Conservation (phyloP, 768 basidiomycete species). For the Tulasnella sp. region DNA sequence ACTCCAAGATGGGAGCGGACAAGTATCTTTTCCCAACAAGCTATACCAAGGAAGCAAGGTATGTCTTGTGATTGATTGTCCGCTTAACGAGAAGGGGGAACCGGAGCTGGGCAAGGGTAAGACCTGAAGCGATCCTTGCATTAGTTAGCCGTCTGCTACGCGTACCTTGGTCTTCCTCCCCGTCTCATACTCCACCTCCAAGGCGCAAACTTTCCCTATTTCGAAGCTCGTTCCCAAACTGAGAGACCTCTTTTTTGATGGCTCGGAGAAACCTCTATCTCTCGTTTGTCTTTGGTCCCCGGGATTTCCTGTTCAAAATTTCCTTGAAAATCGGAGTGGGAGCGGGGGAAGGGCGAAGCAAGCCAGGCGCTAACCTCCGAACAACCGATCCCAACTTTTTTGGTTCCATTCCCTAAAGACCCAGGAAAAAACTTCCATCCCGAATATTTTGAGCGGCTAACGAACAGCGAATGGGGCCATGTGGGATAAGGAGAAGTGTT, state of each 20-base stretch:
- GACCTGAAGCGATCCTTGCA: neutral
- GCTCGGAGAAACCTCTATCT: slow-evolving; percentile 13
- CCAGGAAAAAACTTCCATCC: neutral
- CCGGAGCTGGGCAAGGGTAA: neutral
- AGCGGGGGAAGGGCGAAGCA: neutral
- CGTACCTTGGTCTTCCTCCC: slow-evolving; percentile 22
- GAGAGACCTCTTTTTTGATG: neutral
- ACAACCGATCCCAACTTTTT: slow-evolving; percentile 1
- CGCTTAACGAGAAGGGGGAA: neutral
- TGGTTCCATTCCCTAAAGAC: slow-evolving; percentile 13
- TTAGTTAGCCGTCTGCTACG: neutral
- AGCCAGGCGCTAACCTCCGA: neutral
- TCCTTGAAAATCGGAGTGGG: neutral
- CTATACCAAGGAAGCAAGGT: neutral
- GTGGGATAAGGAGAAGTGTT: slow-evolving; percentile 5
- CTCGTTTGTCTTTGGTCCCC: neutral
- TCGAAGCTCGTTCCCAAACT: slow-evolving; percentile 22
- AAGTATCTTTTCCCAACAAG: neutral
- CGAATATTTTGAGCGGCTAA: neutral
- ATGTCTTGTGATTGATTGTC: neutral
- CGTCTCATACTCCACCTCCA: slow-evolving; percentile 10
- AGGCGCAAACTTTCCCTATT: slow-evolving; percentile 23
- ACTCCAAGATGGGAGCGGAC: neutral
- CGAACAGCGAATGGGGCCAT: neutral
- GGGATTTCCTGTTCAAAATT: neutral